Evolutionary conservation across 2,329 filamentous ascomycete species (phyloP).

Genomic region (Botryotinia convoluta): DNA sequence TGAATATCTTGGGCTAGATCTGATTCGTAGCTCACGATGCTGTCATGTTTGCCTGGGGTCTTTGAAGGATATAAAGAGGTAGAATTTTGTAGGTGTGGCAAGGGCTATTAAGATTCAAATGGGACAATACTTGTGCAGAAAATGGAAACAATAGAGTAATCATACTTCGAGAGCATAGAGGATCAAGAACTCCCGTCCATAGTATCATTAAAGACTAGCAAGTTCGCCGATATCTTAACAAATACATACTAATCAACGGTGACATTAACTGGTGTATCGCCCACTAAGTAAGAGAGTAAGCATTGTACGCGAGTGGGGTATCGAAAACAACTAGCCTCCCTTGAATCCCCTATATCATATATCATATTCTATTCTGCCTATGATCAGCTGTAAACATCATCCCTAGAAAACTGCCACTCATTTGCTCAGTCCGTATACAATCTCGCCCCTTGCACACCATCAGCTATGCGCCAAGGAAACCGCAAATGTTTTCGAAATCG

Average conservation of each 20-base stretch:
- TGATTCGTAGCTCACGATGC: not conserved
- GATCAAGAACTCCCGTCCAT: too few species aligned
- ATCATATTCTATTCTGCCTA: not conserved
- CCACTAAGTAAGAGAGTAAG: too few species aligned
- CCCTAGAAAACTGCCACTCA: not conserved
- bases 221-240: not conserved
- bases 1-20: not conserved
- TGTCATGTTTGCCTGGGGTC: not conserved
- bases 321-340: not conserved
- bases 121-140: not conserved
- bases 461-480: not conserved
- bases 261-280: too few species aligned
- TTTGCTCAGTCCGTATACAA: not conserved
- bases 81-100: not conserved
- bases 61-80: not conserved
- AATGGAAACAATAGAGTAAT: not conserved
- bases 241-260: not conserved
- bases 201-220: accelerated
- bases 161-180: not conserved
- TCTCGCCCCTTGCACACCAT: too few species aligned
- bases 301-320: not conserved
- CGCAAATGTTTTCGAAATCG: not conserved
- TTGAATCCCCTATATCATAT: not conserved
- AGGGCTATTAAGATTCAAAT: not conserved
- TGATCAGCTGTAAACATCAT: not conserved